Percentiles rank a stretch among this genome's conserved stretches.
phyloP scores from a whole-genome alignment of 139 green algal genomes.

The Chlamydomonas incerta region DNA sequence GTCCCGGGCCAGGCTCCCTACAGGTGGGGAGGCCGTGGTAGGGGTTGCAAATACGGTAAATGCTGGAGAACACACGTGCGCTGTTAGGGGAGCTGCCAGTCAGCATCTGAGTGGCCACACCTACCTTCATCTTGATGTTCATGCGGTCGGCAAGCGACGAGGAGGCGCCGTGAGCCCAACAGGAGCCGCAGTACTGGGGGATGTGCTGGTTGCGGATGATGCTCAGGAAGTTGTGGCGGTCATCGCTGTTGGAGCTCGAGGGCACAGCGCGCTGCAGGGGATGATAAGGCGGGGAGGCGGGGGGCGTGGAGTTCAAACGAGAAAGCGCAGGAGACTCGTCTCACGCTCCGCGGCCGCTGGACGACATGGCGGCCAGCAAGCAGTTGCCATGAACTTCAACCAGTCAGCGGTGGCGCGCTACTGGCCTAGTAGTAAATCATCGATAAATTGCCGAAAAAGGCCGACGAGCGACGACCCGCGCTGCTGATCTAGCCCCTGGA shows the following conservation, averaged over 20 bases:
- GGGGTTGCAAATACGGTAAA: not conserved
- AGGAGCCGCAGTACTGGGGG: slow-evolving; percentile 64
- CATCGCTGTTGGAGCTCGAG: slow-evolving; percentile 64
- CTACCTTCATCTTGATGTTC: slow-evolving; percentile 80
- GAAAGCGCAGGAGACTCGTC: too few relatives aligned
- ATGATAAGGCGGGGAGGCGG: too few relatives aligned
- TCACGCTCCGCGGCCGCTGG: too few relatives aligned
- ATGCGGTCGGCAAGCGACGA: slow-evolving; percentile 83
- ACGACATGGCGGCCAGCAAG: too few relatives aligned
- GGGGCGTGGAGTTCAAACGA: too few relatives aligned
- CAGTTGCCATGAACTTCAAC: too few relatives aligned
- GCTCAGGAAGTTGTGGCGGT: slow-evolving; percentile 75
- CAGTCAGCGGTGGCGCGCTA: too few relatives aligned
- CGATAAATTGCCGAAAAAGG: too few relatives aligned
- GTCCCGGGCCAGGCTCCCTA: slow-evolving; percentile 68
- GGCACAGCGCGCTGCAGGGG: not conserved
- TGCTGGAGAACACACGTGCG: too few relatives aligned
- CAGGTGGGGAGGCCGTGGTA: not conserved
- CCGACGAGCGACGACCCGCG: too few relatives aligned
- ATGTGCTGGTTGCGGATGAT: slow-evolving; percentile 57
- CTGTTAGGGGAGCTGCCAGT: not conserved
- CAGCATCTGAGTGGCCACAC: not conserved
- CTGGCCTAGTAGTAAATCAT: too few relatives aligned
- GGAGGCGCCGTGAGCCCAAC: slow-evolving; percentile 87
- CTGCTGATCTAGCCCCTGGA: too few relatives aligned